A percentile compares a stretch with the other conserved stretches of the same genome.
phyloP scores from a whole-genome alignment of 2,329 filamentous ascomycete genomes.

The Colletotrichum gigasporum region DNA sequence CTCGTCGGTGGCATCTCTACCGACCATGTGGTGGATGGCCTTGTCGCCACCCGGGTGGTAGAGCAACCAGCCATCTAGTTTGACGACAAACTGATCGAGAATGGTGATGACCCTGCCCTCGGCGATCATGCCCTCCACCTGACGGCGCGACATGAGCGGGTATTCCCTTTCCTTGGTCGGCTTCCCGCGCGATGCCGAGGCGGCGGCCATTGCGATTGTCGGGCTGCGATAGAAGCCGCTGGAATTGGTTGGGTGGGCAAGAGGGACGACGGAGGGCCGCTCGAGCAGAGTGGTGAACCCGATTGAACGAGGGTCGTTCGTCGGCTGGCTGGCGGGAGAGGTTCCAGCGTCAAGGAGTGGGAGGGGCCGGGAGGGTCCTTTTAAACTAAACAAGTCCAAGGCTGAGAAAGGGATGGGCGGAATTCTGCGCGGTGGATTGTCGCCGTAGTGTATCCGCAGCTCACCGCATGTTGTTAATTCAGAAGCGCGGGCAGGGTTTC shows the following conservation, averaged over 20 bases:
- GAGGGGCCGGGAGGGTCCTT: not conserved
- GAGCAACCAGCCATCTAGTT: constrained; percentile 86
- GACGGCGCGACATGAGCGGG: constrained; percentile 37
- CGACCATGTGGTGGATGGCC: constrained; percentile 92
- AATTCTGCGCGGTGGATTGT: not conserved
- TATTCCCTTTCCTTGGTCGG: constrained; percentile 2
- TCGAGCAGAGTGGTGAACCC: not conserved
- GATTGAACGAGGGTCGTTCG: not conserved
- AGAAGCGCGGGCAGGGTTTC: too few relatives aligned
- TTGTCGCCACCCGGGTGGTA: constrained; percentile 95
- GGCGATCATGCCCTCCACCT: constrained; percentile 86
- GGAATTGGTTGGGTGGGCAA: not conserved
- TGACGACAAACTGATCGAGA: constrained; percentile 82
- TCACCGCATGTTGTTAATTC: constrained; percentile 16
- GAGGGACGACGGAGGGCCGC: not conserved
- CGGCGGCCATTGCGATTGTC: constrained; percentile 4
- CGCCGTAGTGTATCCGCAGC: not conserved
- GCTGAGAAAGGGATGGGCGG: not conserved
- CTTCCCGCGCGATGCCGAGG: not conserved
- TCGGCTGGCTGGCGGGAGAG: not conserved
- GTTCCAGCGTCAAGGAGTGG: not conserved
- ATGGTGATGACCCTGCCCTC: constrained; percentile 84
- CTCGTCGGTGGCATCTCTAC: constrained; percentile 93
- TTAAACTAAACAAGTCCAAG: not conserved
- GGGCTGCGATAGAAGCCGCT: not conserved